Conservation (phyloP, 2,329 filamentous ascomycete species). For the Pseudocercospora ulei region DNA sequence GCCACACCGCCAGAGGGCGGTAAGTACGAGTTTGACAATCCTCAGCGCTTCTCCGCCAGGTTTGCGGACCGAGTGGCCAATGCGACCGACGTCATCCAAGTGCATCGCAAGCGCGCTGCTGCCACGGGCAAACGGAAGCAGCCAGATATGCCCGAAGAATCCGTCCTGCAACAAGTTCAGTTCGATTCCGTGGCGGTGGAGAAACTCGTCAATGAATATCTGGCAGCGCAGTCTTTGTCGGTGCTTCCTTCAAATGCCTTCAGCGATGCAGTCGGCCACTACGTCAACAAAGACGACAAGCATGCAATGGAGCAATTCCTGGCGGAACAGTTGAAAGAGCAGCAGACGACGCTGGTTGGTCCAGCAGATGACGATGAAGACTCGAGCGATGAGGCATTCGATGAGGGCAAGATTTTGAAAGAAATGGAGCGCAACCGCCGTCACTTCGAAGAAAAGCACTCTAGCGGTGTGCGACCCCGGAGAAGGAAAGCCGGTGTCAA, state of each 20-base stretch:
- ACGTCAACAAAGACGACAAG: constrained; percentile 91
- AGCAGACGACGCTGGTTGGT: constrained; percentile 44
- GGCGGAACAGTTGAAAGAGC: constrained; percentile 37
- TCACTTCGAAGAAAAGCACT: constrained; percentile 60
- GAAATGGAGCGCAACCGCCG: constrained; percentile 48
- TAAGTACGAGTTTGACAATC: constrained; percentile 83
- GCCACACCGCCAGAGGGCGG: constrained; percentile 76
- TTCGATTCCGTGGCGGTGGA: constrained; percentile 77
- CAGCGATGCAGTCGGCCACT: constrained; percentile 83
- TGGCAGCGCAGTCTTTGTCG: constrained; percentile 77
- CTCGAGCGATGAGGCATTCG: constrained; percentile 45
- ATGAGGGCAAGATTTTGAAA: constrained; percentile 57
- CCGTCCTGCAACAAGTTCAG: constrained; percentile 40
- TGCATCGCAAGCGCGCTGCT: constrained; percentile 75
- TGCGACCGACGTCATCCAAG: constrained; percentile 84
- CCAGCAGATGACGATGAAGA: constrained; percentile 62
- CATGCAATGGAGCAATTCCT: constrained; percentile 60
- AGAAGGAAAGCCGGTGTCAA: constrained; percentile 40
- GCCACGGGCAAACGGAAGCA: constrained; percentile 42
- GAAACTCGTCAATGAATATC: constrained; percentile 75
- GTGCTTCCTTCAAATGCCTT: constrained; percentile 89
- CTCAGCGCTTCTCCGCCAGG: constrained; percentile 87
- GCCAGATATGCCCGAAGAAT: constrained; percentile 53
- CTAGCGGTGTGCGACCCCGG: constrained; percentile 52
- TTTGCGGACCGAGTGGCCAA: constrained; percentile 90